phyloP scores from a whole-genome alignment of 2,329 filamentous ascomycete genomes.

The Penicillium sp. region DNA sequence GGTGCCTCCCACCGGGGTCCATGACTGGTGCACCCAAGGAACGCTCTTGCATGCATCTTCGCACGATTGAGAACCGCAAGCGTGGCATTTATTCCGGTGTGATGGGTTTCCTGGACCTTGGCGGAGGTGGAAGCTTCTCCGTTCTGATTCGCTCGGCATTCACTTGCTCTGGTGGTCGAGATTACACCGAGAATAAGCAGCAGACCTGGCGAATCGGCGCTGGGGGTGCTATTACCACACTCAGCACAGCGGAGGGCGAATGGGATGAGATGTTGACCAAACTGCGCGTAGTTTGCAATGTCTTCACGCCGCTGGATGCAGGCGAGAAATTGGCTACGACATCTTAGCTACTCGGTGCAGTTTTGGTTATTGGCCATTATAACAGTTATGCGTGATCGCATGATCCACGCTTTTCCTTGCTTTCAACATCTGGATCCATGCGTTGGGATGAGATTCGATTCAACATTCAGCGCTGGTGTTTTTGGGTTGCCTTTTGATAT shows the following conservation, averaged over 20 bases:
- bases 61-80: conserved; percentile 60
- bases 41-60: conserved; percentile 79
- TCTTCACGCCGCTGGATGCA: conserved; percentile 36
- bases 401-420: conserved; percentile 12
- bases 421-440: conserved; percentile 30
- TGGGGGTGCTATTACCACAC: conserved; percentile 81
- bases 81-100: conserved; percentile 84
- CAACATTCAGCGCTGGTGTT: conserved; percentile 32
- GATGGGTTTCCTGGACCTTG: conserved; percentile 83
- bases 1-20: conserved; percentile 79
- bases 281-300: conserved; percentile 48
- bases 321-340: background rate
- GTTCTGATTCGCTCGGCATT: conserved; percentile 86
- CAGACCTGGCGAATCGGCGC: conserved; percentile 76
- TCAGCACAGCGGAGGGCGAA: conserved; percentile 77
- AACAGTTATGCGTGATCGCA: background rate
- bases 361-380: background rate
- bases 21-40: conserved; percentile 98
- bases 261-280: conserved; percentile 88
- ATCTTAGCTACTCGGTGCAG: background rate
- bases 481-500: conserved; percentile 1
- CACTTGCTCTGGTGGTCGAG: conserved; percentile 27
- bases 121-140: conserved; percentile 83
- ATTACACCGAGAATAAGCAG: conserved; percentile 9
- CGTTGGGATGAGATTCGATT: conserved; percentile 22